Conservation (phyloP, 129 eudicot species). For the Lactuca saligna region DNA sequence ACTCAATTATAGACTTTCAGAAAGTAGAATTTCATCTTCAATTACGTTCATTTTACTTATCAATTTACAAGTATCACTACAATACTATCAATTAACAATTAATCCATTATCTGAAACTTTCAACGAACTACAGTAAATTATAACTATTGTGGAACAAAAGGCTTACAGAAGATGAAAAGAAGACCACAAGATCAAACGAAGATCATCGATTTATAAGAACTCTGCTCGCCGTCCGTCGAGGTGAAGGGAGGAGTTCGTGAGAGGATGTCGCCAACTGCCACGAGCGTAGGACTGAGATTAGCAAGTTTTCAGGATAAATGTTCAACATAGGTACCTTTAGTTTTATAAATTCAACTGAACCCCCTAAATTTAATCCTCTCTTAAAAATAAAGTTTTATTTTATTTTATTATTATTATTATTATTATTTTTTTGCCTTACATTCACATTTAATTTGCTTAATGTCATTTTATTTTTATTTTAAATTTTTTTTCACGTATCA, state of each 20-base stretch:
- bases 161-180: not conserved
- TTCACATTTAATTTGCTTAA: too few relatives aligned
- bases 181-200: not conserved
- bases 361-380: too few relatives aligned
- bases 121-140: not conserved
- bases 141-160: not conserved
- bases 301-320: not conserved
- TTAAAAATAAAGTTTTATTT: too few relatives aligned
- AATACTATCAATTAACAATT: not conserved
- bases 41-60: not conserved
- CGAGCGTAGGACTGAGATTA: not conserved
- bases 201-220: constrained; percentile 8
- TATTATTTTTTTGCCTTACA: too few relatives aligned
- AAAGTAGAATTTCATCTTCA: not conserved
- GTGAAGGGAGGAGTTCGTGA: constrained; percentile 20
- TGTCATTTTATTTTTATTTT: too few relatives aligned
- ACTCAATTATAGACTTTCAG: not conserved
- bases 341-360: not conserved
- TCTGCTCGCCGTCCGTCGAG: constrained; percentile 15
- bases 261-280: constrained; percentile 3
- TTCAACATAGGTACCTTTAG: constrained; percentile 7
- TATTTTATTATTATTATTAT: too few relatives aligned
- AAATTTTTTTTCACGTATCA: too few relatives aligned
- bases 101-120: not conserved
- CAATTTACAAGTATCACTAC: not conserved